A percentile compares a stretch with the other conserved stretches of the same genome.
Conservation (phyloP, 1,284 basidiomycete species). For the Irpex rosettiformis region DNA sequence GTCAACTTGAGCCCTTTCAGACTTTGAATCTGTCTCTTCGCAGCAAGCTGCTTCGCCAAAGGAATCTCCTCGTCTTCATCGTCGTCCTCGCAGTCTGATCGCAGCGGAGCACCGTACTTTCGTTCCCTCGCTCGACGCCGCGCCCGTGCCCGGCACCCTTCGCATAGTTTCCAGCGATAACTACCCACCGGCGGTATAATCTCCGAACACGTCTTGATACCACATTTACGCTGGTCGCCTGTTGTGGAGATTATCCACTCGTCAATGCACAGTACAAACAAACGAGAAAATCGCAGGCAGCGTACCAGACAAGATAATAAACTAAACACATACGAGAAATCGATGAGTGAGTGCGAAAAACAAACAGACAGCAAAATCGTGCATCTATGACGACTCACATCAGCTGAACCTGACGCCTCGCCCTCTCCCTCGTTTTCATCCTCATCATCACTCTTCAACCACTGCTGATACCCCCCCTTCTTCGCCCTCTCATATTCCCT, state of each 20-base stretch:
- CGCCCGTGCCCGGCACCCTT: conserved; percentile 27
- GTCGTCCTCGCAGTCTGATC: conserved; percentile 2
- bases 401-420: background rate
- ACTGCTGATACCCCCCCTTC: background rate
- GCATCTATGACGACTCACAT: too few species aligned
- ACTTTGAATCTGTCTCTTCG: background rate
- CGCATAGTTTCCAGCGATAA: conserved; percentile 36
- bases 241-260: background rate
- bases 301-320: background rate
- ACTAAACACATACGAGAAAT: background rate
- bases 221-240: conserved; percentile 24
- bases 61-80: background rate
- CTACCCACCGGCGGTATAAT: conserved; percentile 32
- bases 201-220: conserved; percentile 29
- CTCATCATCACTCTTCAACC: background rate
- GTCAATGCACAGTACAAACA: background rate
- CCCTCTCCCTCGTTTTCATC: background rate
- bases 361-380: background rate
- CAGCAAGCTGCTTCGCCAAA: background rate
- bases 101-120: conserved; percentile 8
- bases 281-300: background rate
- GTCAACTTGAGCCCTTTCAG: conserved; percentile 11
- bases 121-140: conserved; percentile 14
- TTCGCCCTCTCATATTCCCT: conserved; percentile 6
- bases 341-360: background rate